phyloP scores from a whole-genome alignment of 148 eudicot species.

The Rhododendron vialii region DNA sequence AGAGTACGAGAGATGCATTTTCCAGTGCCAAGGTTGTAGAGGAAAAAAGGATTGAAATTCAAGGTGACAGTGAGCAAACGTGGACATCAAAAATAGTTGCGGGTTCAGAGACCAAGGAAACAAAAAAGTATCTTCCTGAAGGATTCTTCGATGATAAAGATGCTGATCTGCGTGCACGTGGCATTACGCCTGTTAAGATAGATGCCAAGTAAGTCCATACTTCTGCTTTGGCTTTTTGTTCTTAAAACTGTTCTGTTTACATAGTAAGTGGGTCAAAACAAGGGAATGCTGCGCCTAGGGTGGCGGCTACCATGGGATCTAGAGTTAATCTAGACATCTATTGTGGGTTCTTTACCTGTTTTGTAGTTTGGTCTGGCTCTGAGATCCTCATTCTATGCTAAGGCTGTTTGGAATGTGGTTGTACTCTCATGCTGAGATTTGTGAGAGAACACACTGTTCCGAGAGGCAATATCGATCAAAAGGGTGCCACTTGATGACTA shows the following conservation, averaged over 20 bases:
- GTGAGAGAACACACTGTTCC: background rate
- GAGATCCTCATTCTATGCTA: background rate
- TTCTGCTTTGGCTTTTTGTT: conserved; percentile 5
- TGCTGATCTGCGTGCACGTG: conserved; percentile 94
- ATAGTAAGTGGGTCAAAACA: background rate
- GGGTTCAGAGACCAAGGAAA: conserved; percentile 40
- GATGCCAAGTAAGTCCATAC: conserved; percentile 63
- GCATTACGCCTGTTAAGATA: conserved; percentile 79
- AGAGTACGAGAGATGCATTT: conserved; percentile 18
- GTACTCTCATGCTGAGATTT: background rate
- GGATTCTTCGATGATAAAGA: conserved; percentile 96
- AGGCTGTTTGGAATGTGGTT: background rate
- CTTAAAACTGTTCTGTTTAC: background rate
- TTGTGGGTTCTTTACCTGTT: background rate
- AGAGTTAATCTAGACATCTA: background rate
- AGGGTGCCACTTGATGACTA: background rate
- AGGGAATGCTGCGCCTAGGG: background rate
- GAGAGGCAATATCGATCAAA: background rate
- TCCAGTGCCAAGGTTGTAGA: conserved; percentile 27
- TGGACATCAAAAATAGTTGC: conserved; percentile 8
- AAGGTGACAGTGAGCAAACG: conserved; percentile 17
- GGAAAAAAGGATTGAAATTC: conserved; percentile 23
- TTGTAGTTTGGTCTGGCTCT: background rate
- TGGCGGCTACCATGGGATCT: background rate
- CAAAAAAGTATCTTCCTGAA: conserved; percentile 68